Conservation (phyloP, 495 filamentous ascomycete genomes). For the Delitschia confertaspora region DNA sequence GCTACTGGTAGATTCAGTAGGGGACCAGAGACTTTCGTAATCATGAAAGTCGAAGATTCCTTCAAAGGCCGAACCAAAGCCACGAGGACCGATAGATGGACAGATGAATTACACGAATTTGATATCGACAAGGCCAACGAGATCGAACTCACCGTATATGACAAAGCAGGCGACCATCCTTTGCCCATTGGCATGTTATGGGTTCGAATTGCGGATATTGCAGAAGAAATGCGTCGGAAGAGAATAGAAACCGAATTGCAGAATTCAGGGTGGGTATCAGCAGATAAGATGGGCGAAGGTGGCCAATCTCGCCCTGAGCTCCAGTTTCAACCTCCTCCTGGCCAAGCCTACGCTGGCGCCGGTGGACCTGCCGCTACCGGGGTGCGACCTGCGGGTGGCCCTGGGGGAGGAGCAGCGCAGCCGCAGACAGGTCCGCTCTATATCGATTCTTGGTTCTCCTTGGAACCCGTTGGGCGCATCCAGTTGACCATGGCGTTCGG, state of each 20-base stretch:
- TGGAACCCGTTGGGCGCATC: conserved; percentile 89
- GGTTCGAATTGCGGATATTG: conserved; percentile 94
- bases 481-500: conserved; percentile 80
- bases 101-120: conserved; percentile 79
- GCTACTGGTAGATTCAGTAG: conserved; percentile 76
- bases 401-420: conserved; percentile 33
- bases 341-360: conserved; percentile 29
- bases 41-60: conserved; percentile 91
- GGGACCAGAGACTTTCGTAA: conserved; percentile 87
- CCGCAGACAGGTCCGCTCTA: conserved; percentile 48
- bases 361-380: conserved; percentile 28
- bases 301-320: conserved; percentile 33
- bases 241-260: conserved; percentile 93
- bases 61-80: conserved; percentile 82
- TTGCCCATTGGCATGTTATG: conserved; percentile 92
- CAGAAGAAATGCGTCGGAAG: conserved; percentile 93
- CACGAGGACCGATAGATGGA: conserved; percentile 80
- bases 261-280: conserved; percentile 88
- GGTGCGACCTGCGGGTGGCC: conserved; percentile 30
- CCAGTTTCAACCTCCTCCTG: conserved; percentile 39
- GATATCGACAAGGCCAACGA: conserved; percentile 98
- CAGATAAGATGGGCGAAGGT: conserved; percentile 74
- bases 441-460: conserved; percentile 93
- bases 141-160: conserved; percentile 94
- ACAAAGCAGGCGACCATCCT: conserved; percentile 81